phyloP scores from a whole-genome alignment of 2,329 filamentous ascomycete genomes.

The Drechslerella stenobrocha region DNA sequence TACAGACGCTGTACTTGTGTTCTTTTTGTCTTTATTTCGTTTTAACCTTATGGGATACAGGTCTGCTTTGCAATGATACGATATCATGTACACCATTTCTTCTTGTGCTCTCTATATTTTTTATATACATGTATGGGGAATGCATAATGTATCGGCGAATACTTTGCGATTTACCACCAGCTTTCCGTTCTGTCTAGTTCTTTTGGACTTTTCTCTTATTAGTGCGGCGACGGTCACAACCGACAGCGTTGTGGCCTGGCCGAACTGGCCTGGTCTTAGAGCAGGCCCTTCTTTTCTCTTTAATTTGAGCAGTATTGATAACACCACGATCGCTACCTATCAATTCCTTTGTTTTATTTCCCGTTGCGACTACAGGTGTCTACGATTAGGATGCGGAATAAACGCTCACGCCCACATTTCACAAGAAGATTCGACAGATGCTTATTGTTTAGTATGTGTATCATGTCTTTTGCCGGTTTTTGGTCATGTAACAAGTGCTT shows the following conservation, averaged over 20 bases:
- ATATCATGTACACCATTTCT: slow-evolving; percentile 47
- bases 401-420: background rate
- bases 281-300: slow-evolving; percentile 14
- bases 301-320: background rate
- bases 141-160: slow-evolving; percentile 49
- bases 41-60: slow-evolving; percentile 50
- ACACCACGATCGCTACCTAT: background rate
- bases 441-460: too few relatives aligned
- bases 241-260: slow-evolving; percentile 50
- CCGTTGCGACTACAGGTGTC: too few relatives aligned
- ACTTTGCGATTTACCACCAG: slow-evolving; percentile 53
- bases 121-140: slow-evolving; percentile 47
- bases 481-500: too few relatives aligned
- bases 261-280: slow-evolving; percentile 40
- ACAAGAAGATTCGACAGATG: slow-evolving; percentile 16
- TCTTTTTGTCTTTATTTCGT: slow-evolving; percentile 38
- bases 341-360: background rate
- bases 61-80: slow-evolving; percentile 49
- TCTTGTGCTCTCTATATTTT: slow-evolving; percentile 10
- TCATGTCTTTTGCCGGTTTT: background rate
- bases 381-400: too few relatives aligned
- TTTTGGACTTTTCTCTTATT: slow-evolving; percentile 42
- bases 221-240: slow-evolving; percentile 50
- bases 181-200: slow-evolving; percentile 2
- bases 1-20: slow-evolving; percentile 21